Evolutionary conservation across 2,329 filamentous ascomycete species (phyloP).

Genomic region (Fusarium algeriense): DNA sequence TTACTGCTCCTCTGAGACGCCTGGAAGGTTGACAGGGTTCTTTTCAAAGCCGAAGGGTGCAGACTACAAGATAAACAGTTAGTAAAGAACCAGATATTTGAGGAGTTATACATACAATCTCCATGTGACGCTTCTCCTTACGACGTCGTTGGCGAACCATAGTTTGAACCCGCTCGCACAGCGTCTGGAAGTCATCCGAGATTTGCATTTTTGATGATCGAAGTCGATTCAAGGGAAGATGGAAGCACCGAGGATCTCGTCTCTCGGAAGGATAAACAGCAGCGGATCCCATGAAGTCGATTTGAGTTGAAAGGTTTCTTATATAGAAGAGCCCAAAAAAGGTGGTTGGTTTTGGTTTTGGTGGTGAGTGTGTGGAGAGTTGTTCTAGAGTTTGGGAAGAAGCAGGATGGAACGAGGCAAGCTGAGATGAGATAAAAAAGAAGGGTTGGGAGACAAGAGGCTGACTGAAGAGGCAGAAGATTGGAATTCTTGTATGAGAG

Average conservation of each 20-base stretch:
- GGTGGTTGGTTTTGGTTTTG: not conserved
- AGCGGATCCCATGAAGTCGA: slow-evolving; percentile 31
- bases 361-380: not conserved
- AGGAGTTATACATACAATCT: slow-evolving; percentile 58
- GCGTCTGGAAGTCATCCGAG: slow-evolving; percentile 58
- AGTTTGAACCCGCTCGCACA: slow-evolving; percentile 60
- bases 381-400: slow-evolving; percentile 20
- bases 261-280: slow-evolving; percentile 26
- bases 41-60: slow-evolving; percentile 70
- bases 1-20: slow-evolving; percentile 71
- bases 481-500: slow-evolving; percentile 17
- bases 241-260: slow-evolving; percentile 34
- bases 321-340: slow-evolving; percentile 5
- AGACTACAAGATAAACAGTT: slow-evolving; percentile 59
- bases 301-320: not conserved
- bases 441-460: slow-evolving; percentile 23
- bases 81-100: slow-evolving; percentile 22
- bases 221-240: slow-evolving; percentile 30
- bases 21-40: slow-evolving; percentile 65
- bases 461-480: slow-evolving; percentile 13
- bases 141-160: slow-evolving; percentile 56
- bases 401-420: slow-evolving; percentile 13
- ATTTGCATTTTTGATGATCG: slow-evolving; percentile 50
- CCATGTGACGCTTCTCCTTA: slow-evolving; percentile 56
- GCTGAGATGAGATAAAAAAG: slow-evolving; percentile 11